Base-by-base conservation (phyloP, 2,329 filamentous ascomycete species). In the Bipolaris sorokiniana region DNA sequence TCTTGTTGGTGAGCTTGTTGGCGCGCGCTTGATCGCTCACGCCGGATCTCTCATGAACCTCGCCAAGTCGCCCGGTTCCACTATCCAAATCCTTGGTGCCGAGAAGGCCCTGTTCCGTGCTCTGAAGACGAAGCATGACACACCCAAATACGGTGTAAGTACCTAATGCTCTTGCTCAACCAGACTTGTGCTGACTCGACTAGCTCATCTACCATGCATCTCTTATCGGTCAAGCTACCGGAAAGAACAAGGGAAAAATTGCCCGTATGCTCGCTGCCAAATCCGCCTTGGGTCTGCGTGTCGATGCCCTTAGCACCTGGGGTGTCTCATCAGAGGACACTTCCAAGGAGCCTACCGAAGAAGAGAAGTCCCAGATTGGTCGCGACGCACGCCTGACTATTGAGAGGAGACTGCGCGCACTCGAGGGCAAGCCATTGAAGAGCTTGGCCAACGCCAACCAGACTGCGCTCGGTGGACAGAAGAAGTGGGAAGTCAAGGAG, bases 161-260 rank as follows among this genome's bases (percentile, higher is more conserved):
- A 41, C 34, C 3, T 1, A 7, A 2, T 36, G 91, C 15, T 42
- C 11, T 7, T 22, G 3, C 96, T 76, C 96, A 95, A 90, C 96
- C 79, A 90, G 91, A 47, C 95, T 15, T n/a, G 1, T 48, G 38
- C 59, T 67, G 42, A 66, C 40, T 36, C 9, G 1, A 7, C 3
- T 38, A 72, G 51, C 86, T 99, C 44, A 96, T 99, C 65, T 96
- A 78, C 65, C 76, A 78, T 63, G 76, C 76, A 15, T 78, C 76
- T 26, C 86, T 99, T 41, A 95, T 99, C 61, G 95, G 95, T 42
- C 95, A 99, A 81, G 95, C 95, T 28, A 96, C 91, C 18, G 95
- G 95, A 72, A 94, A 92, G 83, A 98, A 98, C 84, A 99, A 99
- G 88, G 95, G 95, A 71, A 99, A 99, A 84, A 97, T 99, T 74